A percentile compares a stretch with the other conserved stretches of the same genome.
Conservation (phyloP, 2,329 filamentous ascomycete species). For the Fusarium illudens region DNA sequence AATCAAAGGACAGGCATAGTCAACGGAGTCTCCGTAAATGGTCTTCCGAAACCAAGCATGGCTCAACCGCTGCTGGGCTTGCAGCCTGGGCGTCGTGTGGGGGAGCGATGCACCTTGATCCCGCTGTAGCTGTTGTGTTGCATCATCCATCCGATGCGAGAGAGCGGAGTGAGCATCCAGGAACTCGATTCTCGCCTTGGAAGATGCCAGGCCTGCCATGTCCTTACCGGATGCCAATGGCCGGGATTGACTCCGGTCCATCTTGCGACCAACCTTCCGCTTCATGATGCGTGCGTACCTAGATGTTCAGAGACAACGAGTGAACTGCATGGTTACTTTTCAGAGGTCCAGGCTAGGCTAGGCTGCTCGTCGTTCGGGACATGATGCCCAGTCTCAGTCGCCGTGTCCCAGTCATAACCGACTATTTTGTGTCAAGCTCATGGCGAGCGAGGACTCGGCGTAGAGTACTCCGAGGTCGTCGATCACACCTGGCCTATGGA, state of each 20-base stretch:
- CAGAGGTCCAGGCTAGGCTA: neutral
- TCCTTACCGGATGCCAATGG: conserved; percentile 14
- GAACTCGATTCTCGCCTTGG: conserved; percentile 6
- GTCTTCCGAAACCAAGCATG: conserved; percentile 15
- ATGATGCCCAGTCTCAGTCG: neutral
- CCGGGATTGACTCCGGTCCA: conserved; percentile 11
- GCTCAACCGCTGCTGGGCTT: conserved; percentile 3
- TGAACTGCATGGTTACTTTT: neutral
- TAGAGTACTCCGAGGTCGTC: neutral
- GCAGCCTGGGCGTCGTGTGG: conserved; percentile 17
- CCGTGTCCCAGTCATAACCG: neutral
- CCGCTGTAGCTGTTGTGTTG: conserved; percentile 5
- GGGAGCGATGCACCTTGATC: conserved; percentile 20
- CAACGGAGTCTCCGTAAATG: conserved; percentile 27
- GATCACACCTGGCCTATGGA: neutral
- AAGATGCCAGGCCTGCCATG: neutral
- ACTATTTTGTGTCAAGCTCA: neutral
- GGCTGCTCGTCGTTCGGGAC: neutral
- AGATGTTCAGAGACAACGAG: neutral
- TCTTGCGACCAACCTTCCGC: neutral
- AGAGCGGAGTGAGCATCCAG: conserved; percentile 21
- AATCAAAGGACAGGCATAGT: neutral
- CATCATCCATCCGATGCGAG: conserved; percentile 15
- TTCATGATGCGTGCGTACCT: neutral
- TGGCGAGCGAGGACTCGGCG: neutral